Base-by-base conservation (phyloP, 495 filamentous ascomycete genomes). In the Penicillium subrubescens region DNA sequence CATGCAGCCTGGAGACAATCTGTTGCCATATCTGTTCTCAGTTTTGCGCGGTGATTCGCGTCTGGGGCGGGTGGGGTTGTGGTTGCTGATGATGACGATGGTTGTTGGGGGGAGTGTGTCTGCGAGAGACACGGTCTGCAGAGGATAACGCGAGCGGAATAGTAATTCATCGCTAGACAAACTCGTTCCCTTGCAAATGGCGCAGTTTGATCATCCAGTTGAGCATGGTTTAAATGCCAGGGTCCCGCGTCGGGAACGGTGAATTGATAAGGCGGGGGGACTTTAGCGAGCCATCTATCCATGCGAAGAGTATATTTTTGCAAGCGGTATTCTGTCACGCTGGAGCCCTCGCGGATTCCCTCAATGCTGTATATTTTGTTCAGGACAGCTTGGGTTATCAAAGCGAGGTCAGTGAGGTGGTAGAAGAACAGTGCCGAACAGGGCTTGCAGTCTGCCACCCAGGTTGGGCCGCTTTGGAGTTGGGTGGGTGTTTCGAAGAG, bases 61-160 rank as follows among this genome's bases (percentile, higher is more conserved):
- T 50, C 57, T 39, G 58, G 53, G 0, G 33, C 33, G 2, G 33
- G 33, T 15, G 19, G 33, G 21, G 2, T 27, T 27, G 25, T 4
- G 25, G 25, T 4, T 27, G 25, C 25, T 1, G 25, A 27, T 27
- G 25, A 27, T 27, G 25, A 27, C 2, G 25, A 27, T 27, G 25
- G 25, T 27, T 21, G 17, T 10, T 56, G 5, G 25, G 31, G 12
- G 35, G 46, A 59, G 39, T 48, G 65, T 31, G 51, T 33, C 43
- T 70, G 70, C 11, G 73, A 65, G 61, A 90, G 76, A 70, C 85
- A 89, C 12, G 88, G 88, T 33, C 88, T 83, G 62, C 79, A 84
- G 51, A 87, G 81, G 11, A 85, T 78, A 29, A 89, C 85, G 2
- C 79, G 73, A 10, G 83, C 78, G 57, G 83, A 84, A 69, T 84